These are phyloP conservation scores for Fusarium decemcellulare DNA, from an alignment of 2,329 filamentous ascomycete genomes.

Conservation along the genomic window DNA sequence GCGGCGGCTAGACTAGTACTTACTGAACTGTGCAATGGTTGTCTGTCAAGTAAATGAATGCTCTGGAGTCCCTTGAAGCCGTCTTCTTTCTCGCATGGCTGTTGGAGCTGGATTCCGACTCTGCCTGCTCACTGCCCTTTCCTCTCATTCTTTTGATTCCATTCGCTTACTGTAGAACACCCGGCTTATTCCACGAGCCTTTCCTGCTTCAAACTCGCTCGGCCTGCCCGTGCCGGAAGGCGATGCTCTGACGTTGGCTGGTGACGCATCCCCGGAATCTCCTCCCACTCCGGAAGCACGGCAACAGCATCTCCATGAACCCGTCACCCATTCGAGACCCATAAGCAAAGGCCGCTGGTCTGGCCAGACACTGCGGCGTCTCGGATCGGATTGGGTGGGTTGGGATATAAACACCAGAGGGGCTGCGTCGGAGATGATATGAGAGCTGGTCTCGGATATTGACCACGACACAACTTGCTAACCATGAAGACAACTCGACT, in stretches of 20 bases:
- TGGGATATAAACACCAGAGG: constrained; percentile 15
- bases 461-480: constrained; percentile 9
- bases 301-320: constrained; percentile 12
- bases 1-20: background rate
- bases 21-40: background rate
- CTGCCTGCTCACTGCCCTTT: background rate
- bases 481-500: constrained; percentile 56
- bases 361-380: too few relatives aligned
- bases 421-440: background rate
- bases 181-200: constrained; percentile 14
- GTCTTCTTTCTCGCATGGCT: background rate
- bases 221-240: constrained; percentile 35
- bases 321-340: background rate
- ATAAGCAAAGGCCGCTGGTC: background rate
- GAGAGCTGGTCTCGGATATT: background rate
- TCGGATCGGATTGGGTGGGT: background rate
- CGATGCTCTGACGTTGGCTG: constrained; percentile 42
- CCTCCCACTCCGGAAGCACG: constrained; percentile 24
- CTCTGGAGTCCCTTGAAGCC: background rate
- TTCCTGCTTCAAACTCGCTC: constrained; percentile 3
- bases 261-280: constrained; percentile 34
- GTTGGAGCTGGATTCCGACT: background rate
- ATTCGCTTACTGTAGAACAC: background rate
- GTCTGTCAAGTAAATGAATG: background rate
- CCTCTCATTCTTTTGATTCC: background rate